These are phyloP conservation scores for Didymella pinodella DNA, from an alignment of 2,329 filamentous ascomycete species.

Conservation along the genomic window DNA sequence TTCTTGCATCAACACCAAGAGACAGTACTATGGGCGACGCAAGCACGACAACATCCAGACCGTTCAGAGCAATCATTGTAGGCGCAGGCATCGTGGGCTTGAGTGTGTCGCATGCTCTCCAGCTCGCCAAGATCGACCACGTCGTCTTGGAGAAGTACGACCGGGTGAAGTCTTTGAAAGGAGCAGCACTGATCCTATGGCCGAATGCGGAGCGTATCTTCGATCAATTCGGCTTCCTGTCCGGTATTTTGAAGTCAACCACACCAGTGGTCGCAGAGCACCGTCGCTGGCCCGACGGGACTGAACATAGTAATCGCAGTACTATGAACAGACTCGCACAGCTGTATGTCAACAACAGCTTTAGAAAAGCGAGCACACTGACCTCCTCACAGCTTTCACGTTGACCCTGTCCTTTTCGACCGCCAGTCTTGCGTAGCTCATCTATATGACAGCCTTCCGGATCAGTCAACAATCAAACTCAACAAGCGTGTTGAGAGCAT, in stretches of 20 bases:
- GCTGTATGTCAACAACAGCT: background rate
- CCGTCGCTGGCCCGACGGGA: slow-evolving; percentile 28
- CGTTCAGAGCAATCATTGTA: slow-evolving; percentile 29
- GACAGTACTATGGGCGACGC: slow-evolving; percentile 11
- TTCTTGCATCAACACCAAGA: background rate
- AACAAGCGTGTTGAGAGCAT: slow-evolving; percentile 25
- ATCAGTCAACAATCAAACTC: slow-evolving; percentile 29
- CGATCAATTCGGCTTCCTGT: slow-evolving; percentile 35
- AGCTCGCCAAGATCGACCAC: slow-evolving; percentile 34
- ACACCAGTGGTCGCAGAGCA: slow-evolving; percentile 21
- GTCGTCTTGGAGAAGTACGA: slow-evolving; percentile 35
- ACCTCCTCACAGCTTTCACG: slow-evolving; percentile 11
- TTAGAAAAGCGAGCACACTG: background rate
- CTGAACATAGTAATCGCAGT: background rate
- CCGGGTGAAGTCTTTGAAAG: slow-evolving; percentile 30
- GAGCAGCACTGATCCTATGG: slow-evolving; percentile 33
- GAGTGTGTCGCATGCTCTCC: slow-evolving; percentile 29
- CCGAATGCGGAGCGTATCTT: slow-evolving; percentile 32
- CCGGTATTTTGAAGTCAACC: slow-evolving; percentile 17
- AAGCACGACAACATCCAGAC: slow-evolving; percentile 11
- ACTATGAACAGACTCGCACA: slow-evolving; percentile 5
- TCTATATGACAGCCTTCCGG: slow-evolving; percentile 31
- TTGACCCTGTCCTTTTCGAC: slow-evolving; percentile 26
- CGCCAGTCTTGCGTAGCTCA: slow-evolving; percentile 28
- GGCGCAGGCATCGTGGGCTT: slow-evolving; percentile 34